Evolutionary conservation across 257 asterid genomes (phyloP).

Genomic region (Ligustrum vulgare): DNA sequence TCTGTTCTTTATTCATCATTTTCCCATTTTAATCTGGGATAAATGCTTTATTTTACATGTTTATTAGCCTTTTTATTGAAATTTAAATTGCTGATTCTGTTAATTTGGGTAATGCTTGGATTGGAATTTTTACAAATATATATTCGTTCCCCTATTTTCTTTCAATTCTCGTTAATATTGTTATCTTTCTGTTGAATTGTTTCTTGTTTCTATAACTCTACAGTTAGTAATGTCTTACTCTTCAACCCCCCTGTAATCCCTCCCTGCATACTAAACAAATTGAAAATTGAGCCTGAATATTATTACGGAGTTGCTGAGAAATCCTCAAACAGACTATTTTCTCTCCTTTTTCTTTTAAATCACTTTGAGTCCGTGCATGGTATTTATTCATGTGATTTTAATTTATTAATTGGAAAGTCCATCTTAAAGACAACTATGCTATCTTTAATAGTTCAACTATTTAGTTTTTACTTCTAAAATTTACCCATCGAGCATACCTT

Average conservation of each 20-base stretch:
- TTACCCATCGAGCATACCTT: background rate
- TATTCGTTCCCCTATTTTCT: background rate
- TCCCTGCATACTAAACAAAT: background rate
- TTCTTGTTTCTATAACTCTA: background rate
- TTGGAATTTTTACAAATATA: background rate
- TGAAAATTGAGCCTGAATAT: background rate
- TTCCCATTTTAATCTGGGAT: background rate
- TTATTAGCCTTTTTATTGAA: background rate
- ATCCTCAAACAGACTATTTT: background rate
- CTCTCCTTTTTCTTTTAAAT: background rate
- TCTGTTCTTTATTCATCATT: background rate
- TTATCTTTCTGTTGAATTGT: background rate
- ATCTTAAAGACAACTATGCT: conserved; percentile 18
- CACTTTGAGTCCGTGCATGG: background rate
- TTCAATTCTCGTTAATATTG: background rate
- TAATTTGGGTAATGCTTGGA: background rate
- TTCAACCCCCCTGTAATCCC: background rate
- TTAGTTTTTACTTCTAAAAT: background rate
- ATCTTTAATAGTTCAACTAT: background rate
- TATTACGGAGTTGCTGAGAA: background rate
- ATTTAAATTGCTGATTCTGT: background rate
- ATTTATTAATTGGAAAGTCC: conserved; percentile 1
- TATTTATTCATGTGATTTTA: background rate
- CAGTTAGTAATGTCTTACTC: background rate
- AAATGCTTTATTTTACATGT: background rate